These are phyloP conservation scores for Desmodesmus armatus DNA, from an alignment of 139 green algal genomes.

Conservation along the genomic window DNA sequence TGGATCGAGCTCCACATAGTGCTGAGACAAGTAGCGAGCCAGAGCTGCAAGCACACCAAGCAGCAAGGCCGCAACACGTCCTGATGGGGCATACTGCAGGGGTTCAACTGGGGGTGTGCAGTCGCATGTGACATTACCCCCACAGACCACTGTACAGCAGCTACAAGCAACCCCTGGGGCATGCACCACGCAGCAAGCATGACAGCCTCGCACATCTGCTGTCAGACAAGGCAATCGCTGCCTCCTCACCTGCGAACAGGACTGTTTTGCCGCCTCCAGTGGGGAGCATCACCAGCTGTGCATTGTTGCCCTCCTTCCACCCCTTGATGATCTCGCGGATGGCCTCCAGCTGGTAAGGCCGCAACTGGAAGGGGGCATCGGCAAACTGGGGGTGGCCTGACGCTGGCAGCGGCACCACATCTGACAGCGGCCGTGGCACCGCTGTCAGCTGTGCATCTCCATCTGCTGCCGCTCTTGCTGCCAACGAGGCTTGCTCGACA, in stretches of 20 bases:
- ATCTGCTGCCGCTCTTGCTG: neutral
- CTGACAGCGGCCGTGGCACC: slow-evolving; percentile 9
- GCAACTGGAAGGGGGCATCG: neutral
- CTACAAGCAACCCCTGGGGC: too few relatives aligned
- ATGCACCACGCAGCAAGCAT: neutral
- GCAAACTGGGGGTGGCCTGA: neutral
- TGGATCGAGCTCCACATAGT: too few relatives aligned
- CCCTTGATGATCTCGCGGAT: neutral
- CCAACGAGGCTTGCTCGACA: too few relatives aligned
- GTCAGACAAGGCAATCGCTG: neutral
- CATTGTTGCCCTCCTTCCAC: neutral
- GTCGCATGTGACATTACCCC: too few relatives aligned
- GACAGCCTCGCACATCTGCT: neutral
- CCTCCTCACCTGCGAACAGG: too few relatives aligned
- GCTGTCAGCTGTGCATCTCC: slow-evolving; percentile 4
- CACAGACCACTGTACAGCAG: too few relatives aligned
- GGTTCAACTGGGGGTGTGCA: too few relatives aligned
- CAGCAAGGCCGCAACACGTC: too few relatives aligned
- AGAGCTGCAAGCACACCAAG: too few relatives aligned
- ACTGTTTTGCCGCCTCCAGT: slow-evolving; percentile 54
- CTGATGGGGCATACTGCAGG: too few relatives aligned
- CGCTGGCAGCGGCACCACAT: neutral
- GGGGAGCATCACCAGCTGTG: slow-evolving; percentile 39
- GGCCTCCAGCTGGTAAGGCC: slow-evolving; percentile 35
- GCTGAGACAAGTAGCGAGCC: neutral